These are phyloP conservation scores for Hypoxylon sp. DNA, from an alignment of 2,329 filamentous ascomycete genomes.

Conservation along the genomic window DNA sequence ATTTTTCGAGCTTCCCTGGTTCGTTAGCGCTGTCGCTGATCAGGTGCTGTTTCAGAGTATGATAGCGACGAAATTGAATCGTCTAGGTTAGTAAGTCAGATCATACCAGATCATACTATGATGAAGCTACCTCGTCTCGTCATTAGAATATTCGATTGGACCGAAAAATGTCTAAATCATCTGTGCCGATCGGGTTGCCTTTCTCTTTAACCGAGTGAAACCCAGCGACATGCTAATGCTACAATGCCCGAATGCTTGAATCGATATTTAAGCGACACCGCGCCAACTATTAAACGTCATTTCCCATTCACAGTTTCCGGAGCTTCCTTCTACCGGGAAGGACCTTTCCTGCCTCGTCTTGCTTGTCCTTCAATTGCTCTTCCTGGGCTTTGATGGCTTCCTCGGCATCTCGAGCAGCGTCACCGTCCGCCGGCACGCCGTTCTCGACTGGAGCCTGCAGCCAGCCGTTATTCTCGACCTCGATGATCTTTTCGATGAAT, in stretches of 20 bases:
- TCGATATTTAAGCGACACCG: conserved; percentile 1
- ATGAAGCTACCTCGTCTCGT: too few relatives aligned
- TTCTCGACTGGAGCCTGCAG: conserved; percentile 35
- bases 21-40: too few relatives aligned
- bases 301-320: conserved; percentile 4
- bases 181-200: not conserved
- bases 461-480: conserved; percentile 42
- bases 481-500: conserved; percentile 42
- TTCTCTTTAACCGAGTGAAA: not conserved
- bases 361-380: conserved; percentile 17
- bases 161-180: not conserved
- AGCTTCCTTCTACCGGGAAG: conserved; percentile 6
- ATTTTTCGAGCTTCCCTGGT: not conserved
- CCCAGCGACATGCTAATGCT: conserved; percentile 2
- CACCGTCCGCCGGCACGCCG: conserved; percentile 28
- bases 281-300: conserved; percentile 13
- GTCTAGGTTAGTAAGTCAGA: too few relatives aligned
- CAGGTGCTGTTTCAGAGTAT: too few relatives aligned
- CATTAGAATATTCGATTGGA: too few relatives aligned
- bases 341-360: not conserved
- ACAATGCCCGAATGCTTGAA: too few relatives aligned
- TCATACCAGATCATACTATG: too few relatives aligned
- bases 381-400: conserved; percentile 23
- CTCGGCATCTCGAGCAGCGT: conserved; percentile 31
- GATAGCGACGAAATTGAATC: too few relatives aligned